A percentile compares a stretch with the other conserved stretches of the same genome.
Conservation (phyloP, 306 rosid species). For the Castanospermum australe region DNA sequence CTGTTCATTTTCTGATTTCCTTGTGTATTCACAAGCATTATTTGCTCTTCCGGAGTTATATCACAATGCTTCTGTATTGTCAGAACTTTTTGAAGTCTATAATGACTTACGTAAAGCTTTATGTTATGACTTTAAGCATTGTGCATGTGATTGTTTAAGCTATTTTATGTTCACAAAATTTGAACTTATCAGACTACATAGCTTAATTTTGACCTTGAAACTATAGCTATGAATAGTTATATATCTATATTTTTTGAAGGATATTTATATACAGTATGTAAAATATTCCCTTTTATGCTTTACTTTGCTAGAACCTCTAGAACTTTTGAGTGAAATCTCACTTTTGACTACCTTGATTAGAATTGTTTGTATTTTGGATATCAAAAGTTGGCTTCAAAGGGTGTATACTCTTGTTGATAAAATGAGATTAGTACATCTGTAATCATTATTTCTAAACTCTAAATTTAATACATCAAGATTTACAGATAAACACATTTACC, state of each 20-base stretch:
- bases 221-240: not conserved
- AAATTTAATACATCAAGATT: not conserved
- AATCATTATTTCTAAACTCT: not conserved
- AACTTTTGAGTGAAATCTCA: slow-evolving; percentile 5
- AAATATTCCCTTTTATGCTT: not conserved
- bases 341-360: slow-evolving; percentile 14
- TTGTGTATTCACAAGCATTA: not conserved
- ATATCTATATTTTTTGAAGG: too few species aligned
- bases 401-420: not conserved
- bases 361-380: not conserved
- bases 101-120: not conserved
- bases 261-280: not conserved
- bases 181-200: not conserved
- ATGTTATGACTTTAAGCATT: not conserved
- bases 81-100: not conserved
- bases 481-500: not conserved
- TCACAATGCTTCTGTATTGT: not conserved
- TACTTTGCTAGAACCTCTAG: slow-evolving; percentile 7
- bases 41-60: not conserved
- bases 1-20: not conserved
- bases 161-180: not conserved
- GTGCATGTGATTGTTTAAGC: not conserved
- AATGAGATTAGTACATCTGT: not conserved
- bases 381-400: slow-evolving; percentile 1
- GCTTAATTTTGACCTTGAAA: not conserved